phyloP scores from a whole-genome alignment of 306 rosid species.

The Corylus americana region DNA sequence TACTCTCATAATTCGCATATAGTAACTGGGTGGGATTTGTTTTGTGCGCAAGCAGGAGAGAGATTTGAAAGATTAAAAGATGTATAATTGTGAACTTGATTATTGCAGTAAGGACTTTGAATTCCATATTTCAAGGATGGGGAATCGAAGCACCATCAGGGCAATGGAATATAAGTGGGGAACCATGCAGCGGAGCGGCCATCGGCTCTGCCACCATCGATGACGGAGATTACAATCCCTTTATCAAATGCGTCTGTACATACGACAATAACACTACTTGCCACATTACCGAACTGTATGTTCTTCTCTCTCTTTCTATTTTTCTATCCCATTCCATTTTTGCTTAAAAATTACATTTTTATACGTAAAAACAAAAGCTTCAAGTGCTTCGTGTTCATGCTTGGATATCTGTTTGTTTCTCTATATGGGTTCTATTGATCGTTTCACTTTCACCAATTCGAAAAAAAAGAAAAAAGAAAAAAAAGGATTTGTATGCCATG shows the following conservation, averaged over 20 bases:
- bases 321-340: background rate
- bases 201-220: background rate
- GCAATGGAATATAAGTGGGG: conserved; percentile 2
- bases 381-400: too few species aligned
- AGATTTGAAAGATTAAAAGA: background rate
- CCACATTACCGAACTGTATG: background rate
- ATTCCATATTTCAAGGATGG: background rate
- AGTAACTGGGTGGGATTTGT: too few species aligned
- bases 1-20: too few species aligned
- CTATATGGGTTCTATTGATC: too few species aligned
- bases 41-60: too few species aligned
- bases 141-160: background rate
- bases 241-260: background rate
- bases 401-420: too few species aligned
- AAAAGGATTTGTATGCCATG: too few species aligned
- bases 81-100: background rate
- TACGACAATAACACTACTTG: background rate
- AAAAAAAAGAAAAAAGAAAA: too few species aligned
- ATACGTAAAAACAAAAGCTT: too few species aligned
- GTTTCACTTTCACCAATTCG: too few species aligned
- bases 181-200: conserved; percentile 1
- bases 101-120: background rate
- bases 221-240: background rate
- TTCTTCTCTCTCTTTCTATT: background rate
- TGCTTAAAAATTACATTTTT: background rate